phyloP scores from a whole-genome alignment of 805 yeast species.

The Candida nanaspora region DNA sequence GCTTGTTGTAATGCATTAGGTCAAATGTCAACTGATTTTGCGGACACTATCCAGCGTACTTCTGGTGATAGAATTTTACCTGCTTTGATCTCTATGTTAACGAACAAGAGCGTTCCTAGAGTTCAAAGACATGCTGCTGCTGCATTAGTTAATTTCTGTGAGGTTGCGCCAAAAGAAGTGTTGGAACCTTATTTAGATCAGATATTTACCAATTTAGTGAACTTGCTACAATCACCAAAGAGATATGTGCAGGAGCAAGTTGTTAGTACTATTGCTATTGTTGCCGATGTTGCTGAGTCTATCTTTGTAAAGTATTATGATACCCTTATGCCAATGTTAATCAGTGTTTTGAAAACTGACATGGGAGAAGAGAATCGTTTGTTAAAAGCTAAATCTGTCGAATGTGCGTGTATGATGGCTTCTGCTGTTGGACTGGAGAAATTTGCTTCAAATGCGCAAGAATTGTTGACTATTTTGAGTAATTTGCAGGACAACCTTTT shows the following conservation, averaged over 20 bases:
- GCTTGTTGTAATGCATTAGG: slow-evolving; percentile 97
- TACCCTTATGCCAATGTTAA: slow-evolving; percentile 83
- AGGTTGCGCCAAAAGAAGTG: slow-evolving; percentile 79
- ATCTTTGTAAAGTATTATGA: slow-evolving; percentile 89
- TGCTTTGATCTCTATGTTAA: slow-evolving; percentile 76
- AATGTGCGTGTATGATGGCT: slow-evolving; percentile 91
- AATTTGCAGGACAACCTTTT: slow-evolving; percentile 50
- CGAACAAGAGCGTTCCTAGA: slow-evolving; percentile 69
- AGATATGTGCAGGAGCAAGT: slow-evolving; percentile 97
- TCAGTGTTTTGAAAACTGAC: slow-evolving; percentile 73
- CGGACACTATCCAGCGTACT: slow-evolving; percentile 77
- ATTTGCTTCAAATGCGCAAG: slow-evolving; percentile 67
- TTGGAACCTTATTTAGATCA: slow-evolving; percentile 90
- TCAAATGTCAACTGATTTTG: slow-evolving; percentile 94
- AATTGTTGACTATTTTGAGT: slow-evolving; percentile 65
- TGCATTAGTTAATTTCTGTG: slow-evolving; percentile 91
- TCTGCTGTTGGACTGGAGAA: slow-evolving; percentile 91
- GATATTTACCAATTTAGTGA: slow-evolving; percentile 65
- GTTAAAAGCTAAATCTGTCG: slow-evolving; percentile 88
- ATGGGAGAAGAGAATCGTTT: slow-evolving; percentile 72
- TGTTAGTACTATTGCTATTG: slow-evolving; percentile 90
- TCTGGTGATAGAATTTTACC: slow-evolving; percentile 79
- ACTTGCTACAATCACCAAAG: slow-evolving; percentile 69
- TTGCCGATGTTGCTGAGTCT: slow-evolving; percentile 92
- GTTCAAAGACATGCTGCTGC: slow-evolving; percentile 99